Evolutionary conservation across 352 stramenopile species (phyloP).

Genomic region (Phytophthora pseudosyringae): DNA sequence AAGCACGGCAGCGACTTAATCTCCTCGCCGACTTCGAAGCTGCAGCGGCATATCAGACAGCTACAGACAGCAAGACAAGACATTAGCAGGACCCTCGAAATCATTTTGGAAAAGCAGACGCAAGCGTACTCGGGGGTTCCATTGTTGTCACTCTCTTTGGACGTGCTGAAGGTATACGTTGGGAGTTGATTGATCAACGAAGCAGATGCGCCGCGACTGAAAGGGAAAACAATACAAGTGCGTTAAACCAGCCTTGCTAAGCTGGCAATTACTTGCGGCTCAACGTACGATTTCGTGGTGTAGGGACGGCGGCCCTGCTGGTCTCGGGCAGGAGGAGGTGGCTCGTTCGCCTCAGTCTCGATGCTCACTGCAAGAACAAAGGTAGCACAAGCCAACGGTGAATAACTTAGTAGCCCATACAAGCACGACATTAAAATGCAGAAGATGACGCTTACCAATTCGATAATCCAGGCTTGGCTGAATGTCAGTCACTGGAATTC

Average conservation of each 20-base stretch:
- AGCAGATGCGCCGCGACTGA: constrained; percentile 62
- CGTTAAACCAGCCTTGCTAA: constrained; percentile 25
- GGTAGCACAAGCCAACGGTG: not conserved
- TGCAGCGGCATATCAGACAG: constrained; percentile 93
- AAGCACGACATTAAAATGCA: not conserved
- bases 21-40: constrained; percentile 90
- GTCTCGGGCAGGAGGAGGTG: constrained; percentile 32
- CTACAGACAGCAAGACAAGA: constrained; percentile 36
- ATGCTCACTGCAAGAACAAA: constrained; percentile 60
- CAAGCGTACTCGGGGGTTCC: constrained; percentile 66
- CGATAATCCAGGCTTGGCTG: constrained; percentile 44
- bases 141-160: constrained; percentile 49
- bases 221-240: constrained; percentile 1
- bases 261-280: constrained; percentile 5
- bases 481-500: constrained; percentile 37
- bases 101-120: not conserved
- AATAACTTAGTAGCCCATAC: not conserved
- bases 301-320: constrained; percentile 29
- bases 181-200: constrained; percentile 82
- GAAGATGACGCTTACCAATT: constrained; percentile 35
- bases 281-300: constrained; percentile 38
- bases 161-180: constrained; percentile 73
- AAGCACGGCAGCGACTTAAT: constrained; percentile 95
- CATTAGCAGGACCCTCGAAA: not conserved
- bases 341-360: constrained; percentile 40